These are phyloP conservation scores for Mucor plumbeus DNA, from an alignment of 371 early-diverging fungal species.

Conservation along the genomic window DNA sequence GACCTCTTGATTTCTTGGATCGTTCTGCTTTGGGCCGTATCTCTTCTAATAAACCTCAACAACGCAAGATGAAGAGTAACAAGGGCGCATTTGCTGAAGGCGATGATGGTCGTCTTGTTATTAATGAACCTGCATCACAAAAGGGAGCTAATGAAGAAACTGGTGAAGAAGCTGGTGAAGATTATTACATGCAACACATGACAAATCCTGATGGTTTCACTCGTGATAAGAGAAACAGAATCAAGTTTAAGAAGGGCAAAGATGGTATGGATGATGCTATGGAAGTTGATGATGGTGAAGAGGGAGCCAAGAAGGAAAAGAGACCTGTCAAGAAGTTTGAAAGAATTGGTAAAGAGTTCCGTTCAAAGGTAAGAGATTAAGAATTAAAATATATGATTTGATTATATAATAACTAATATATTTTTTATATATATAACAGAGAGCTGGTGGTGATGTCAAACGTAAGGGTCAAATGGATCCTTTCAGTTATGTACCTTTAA, in stretches of 20 bases:
- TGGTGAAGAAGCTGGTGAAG: slow-evolving; percentile 61
- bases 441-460: slow-evolving; percentile 95
- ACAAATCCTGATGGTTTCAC: slow-evolving; percentile 84
- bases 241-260: slow-evolving; percentile 86
- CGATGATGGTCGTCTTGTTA: slow-evolving; percentile 81
- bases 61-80: slow-evolving; percentile 55
- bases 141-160: slow-evolving; percentile 48
- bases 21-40: slow-evolving; percentile 82
- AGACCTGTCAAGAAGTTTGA: slow-evolving; percentile 33
- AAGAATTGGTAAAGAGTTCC: slow-evolving; percentile 61
- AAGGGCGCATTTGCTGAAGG: slow-evolving; percentile 62
- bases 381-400: neutral
- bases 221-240: slow-evolving; percentile 80
- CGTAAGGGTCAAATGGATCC: slow-evolving; percentile 88
- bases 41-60: slow-evolving; percentile 55
- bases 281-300: slow-evolving; percentile 62
- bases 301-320: slow-evolving; percentile 32
- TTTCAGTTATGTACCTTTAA: slow-evolving; percentile 94
- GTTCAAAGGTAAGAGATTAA: slow-evolving; percentile 56
- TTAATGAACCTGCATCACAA: slow-evolving; percentile 65
- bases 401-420: neutral
- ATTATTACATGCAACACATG: slow-evolving; percentile 85
- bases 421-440: slow-evolving; percentile 47
- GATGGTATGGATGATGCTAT: slow-evolving; percentile 55
- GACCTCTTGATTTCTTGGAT: slow-evolving; percentile 93